phyloP scores from a whole-genome alignment of 768 basidiomycete species.

The Fibroporia radiculosa region DNA sequence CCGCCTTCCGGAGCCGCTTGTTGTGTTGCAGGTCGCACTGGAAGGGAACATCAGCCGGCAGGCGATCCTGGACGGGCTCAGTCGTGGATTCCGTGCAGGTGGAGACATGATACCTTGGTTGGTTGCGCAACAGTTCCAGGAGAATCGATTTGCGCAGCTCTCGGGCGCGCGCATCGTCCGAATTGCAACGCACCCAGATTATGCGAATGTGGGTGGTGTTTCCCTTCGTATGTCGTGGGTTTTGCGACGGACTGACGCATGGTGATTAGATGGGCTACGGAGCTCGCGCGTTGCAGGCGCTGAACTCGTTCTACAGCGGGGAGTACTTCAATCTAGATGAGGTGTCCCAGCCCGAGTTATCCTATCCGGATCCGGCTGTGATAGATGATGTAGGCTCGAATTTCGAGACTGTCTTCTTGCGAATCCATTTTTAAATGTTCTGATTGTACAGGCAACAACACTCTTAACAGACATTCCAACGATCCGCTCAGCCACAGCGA shows the following conservation, averaged over 20 bases:
- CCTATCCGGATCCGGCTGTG: slow-evolving; percentile 50
- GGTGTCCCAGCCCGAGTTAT: slow-evolving; percentile 37
- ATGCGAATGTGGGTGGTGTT: slow-evolving; percentile 53
- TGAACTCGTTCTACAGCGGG: slow-evolving; percentile 89
- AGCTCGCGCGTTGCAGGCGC: slow-evolving; percentile 73
- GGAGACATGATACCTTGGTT: slow-evolving; percentile 99
- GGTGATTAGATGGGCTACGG: slow-evolving; percentile 99
- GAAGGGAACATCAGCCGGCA: slow-evolving; percentile 89
- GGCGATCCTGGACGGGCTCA: slow-evolving; percentile 78
- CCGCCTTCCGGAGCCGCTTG: slow-evolving; percentile 90
- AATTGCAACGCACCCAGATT: slow-evolving; percentile 94
- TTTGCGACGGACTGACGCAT: background rate
- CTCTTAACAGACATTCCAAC: slow-evolving; percentile 76
- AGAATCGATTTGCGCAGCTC: slow-evolving; percentile 84
- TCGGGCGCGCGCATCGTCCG: slow-evolving; percentile 89
- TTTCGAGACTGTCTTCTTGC: too few species aligned
- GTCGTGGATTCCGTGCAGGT: slow-evolving; percentile 75
- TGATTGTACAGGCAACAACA: slow-evolving; percentile 33
- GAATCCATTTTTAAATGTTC: too few species aligned
- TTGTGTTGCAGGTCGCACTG: slow-evolving; percentile 91
- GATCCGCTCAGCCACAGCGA: slow-evolving; percentile 62
- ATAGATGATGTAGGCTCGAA: slow-evolving; percentile 44
- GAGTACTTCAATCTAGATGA: slow-evolving; percentile 89
- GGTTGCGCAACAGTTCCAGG: slow-evolving; percentile 91
- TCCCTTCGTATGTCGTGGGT: slow-evolving; percentile 2